These are phyloP conservation scores for Lactarius hengduanensis DNA, from an alignment of 768 basidiomycete genomes.

Conservation along the genomic window DNA sequence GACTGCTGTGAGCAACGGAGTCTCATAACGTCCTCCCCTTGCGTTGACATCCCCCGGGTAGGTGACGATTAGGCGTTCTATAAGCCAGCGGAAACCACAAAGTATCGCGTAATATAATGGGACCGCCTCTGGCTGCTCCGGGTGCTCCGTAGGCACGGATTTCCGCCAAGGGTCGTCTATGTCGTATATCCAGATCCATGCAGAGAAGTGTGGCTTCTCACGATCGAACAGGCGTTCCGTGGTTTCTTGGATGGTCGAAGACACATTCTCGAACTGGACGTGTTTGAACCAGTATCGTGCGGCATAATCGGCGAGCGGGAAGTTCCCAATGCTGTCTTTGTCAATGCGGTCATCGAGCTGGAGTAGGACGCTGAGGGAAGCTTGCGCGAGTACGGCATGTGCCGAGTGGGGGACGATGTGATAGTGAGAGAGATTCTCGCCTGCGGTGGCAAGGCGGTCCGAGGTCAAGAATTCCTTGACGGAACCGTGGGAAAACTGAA, in stretches of 20 bases:
- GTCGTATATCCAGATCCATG: slow-evolving; percentile 1
- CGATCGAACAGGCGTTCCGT: neutral
- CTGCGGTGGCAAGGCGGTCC: neutral
- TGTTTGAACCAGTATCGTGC: neutral
- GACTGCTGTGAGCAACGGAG: neutral
- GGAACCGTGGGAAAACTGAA: too few relatives aligned
- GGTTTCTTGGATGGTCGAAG: neutral
- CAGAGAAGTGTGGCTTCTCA: neutral
- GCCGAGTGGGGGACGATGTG: neutral
- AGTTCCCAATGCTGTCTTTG: neutral
- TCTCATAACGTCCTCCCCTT: neutral
- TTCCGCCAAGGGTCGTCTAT: neutral
- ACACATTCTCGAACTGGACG: neutral
- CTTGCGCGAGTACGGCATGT: neutral
- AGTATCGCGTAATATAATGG: neutral
- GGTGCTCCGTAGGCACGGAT: neutral
- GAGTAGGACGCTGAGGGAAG: neutral
- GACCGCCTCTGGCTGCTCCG: neutral
- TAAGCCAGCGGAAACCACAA: neutral
- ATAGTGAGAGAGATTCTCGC: neutral
- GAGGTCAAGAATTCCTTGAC: neutral
- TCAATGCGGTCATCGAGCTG: neutral
- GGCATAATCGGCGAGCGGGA: slow-evolving; percentile 1
- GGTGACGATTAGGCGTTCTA: neutral
- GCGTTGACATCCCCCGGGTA: neutral